A percentile compares a stretch with the other conserved stretches of the same genome.
Conservation (phyloP, 441 rosid genomes). For the Geranium incanum region DNA sequence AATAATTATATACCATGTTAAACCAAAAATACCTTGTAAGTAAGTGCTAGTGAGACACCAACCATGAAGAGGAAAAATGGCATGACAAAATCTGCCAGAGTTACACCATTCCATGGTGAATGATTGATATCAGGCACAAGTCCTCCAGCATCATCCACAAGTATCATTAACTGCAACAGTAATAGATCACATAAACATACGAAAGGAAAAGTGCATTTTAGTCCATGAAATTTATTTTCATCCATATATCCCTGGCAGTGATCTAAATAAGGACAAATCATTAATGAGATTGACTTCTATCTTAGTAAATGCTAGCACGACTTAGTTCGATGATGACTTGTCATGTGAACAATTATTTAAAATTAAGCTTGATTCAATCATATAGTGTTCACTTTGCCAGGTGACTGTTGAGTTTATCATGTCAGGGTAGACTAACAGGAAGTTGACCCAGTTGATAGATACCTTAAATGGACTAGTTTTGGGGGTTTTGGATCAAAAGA, state of each 20-base stretch:
- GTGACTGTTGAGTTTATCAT: no score
- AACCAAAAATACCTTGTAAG: conserved; percentile 54
- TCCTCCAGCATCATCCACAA: conserved; percentile 78
- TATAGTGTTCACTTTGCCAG: no score
- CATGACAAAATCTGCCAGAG: conserved; percentile 91
- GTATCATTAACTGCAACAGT: conserved; percentile 63
- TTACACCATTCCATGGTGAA: conserved; percentile 84
- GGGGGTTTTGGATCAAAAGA: not conserved
- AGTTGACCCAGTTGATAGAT: not conserved
- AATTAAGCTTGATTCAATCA: no score
- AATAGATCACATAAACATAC: not conserved
- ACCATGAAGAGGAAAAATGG: conserved; percentile 86
- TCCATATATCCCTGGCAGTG: no score
- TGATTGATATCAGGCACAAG: conserved; percentile 63
- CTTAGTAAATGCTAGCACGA: no score
- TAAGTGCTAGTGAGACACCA: conserved; percentile 68
- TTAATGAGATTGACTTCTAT: no score
- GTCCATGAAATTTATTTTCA: no score
- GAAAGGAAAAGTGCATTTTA: not conserved
- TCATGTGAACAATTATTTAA: no score
- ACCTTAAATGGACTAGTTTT: not conserved
- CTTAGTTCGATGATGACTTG: no score
- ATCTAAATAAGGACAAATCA: no score
- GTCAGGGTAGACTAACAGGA: no score
- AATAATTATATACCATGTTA: not conserved